A percentile compares a stretch with the other conserved stretches of the same genome.
phyloP scores from a whole-genome alignment of 768 basidiomycete genomes.

The Lentinula lateritia region DNA sequence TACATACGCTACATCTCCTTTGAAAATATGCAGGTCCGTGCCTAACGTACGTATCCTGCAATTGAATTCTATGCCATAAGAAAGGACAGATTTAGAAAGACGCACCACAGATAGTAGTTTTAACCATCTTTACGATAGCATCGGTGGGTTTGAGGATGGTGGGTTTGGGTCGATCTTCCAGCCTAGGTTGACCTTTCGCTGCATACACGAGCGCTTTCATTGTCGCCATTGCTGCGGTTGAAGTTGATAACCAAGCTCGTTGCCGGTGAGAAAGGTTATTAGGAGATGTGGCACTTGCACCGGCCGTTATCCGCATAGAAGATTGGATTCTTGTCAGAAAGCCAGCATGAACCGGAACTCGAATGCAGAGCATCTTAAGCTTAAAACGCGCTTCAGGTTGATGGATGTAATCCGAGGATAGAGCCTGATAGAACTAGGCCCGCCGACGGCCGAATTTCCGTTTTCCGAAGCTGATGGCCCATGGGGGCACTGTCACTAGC shows the following conservation, averaged over 20 bases:
- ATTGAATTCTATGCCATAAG: neutral
- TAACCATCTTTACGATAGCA: conserved; percentile 15
- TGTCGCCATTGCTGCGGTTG: neutral
- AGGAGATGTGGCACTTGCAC: neutral
- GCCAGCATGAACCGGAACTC: no score
- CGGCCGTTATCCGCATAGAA: no score
- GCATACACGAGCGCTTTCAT: conserved; percentile 13
- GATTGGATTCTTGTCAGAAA: no score
- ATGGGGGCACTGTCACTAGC: no score
- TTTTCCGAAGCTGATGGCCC: no score
- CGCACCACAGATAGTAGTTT: conserved; percentile 17
- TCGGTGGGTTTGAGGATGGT: conserved; percentile 13
- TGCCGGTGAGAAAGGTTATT: neutral
- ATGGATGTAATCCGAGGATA: no score
- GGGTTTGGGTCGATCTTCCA: conserved; percentile 14
- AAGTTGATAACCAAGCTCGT: neutral
- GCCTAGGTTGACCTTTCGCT: conserved; percentile 1
- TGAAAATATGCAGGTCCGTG: conserved; percentile 30
- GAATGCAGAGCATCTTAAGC: no score
- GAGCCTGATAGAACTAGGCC: no score
- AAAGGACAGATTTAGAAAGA: neutral
- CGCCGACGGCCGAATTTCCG: neutral
- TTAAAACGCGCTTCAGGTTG: no score
- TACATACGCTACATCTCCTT: conserved; percentile 17
- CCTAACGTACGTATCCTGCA: conserved; percentile 13